phyloP scores from a whole-genome alignment of 345 rosid species.

The Clausena lansium region DNA sequence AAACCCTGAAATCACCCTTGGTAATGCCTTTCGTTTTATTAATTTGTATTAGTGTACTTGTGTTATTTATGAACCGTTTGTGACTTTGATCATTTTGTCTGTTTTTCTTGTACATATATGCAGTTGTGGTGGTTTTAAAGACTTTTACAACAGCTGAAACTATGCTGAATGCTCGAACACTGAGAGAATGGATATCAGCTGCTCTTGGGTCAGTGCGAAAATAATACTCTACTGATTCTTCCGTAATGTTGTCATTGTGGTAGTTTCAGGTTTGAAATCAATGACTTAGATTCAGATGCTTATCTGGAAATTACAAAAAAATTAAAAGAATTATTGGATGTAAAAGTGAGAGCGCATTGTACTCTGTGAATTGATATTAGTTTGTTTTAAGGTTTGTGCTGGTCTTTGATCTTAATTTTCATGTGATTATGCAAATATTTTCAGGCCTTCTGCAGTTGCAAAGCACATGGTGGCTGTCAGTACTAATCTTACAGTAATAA shows the following conservation, averaged over 20 bases:
- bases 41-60: neutral
- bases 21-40: constrained; percentile 30
- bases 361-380: neutral
- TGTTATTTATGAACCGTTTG: neutral
- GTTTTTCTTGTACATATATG: constrained; percentile 21
- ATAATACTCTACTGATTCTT: neutral
- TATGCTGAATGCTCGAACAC: constrained; percentile 94
- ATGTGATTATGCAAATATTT: constrained; percentile 8
- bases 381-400: neutral
- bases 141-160: constrained; percentile 99
- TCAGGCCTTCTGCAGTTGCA: constrained; percentile 87
- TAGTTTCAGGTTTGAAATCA: constrained; percentile 15
- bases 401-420: neutral
- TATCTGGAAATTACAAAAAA: neutral
- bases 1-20: constrained; percentile 89
- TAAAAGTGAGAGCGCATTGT: constrained; percentile 7
- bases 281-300: constrained; percentile 1
- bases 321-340: neutral
- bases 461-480: constrained; percentile 99
- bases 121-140: constrained; percentile 96
- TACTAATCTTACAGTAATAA: constrained; percentile 76
- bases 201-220: constrained; percentile 77
- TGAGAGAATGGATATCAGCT: constrained; percentile 91
- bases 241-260: neutral
- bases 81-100: constrained; percentile 6